Conservation (phyloP, 345 rosid species). For the Aquilaria malaccensis region DNA sequence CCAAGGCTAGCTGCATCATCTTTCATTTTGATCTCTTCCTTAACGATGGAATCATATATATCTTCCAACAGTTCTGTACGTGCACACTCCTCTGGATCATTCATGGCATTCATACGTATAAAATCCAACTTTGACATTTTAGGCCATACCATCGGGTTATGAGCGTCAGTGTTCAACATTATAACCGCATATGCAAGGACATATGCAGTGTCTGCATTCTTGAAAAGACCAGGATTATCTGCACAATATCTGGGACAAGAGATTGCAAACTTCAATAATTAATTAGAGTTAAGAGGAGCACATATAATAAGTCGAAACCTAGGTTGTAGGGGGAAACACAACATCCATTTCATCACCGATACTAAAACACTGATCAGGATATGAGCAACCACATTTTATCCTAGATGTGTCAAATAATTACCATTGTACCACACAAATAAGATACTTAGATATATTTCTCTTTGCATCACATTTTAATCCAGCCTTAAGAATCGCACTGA, state of each 20-base stretch:
- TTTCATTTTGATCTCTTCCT: slow-evolving; percentile 85
- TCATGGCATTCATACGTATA: slow-evolving; percentile 62
- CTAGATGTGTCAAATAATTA: too few species aligned
- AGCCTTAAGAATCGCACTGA: too few species aligned
- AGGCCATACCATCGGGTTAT: slow-evolving; percentile 89
- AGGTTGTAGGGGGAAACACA: too few species aligned
- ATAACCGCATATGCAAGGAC: slow-evolving; percentile 95
- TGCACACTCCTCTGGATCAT: slow-evolving; percentile 71
- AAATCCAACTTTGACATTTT: slow-evolving; percentile 94
- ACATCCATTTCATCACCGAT: too few species aligned
- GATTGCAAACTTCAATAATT: slow-evolving; percentile 11
- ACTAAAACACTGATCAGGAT: too few species aligned
- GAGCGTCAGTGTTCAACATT: slow-evolving; percentile 90
- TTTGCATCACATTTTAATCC: too few species aligned
- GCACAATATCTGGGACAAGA: slow-evolving; percentile 65
- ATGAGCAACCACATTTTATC: too few species aligned
- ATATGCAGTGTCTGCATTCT: slow-evolving; percentile 93
- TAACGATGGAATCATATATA: slow-evolving; percentile 83
- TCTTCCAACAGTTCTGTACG: slow-evolving; percentile 76
- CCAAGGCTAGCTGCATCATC: slow-evolving; percentile 50
- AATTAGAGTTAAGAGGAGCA: slow-evolving; percentile 2
- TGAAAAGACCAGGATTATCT: slow-evolving; percentile 78
- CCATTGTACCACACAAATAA: not conserved
- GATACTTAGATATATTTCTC: too few species aligned
- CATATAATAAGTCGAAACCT: slow-evolving; percentile 12